Base-by-base conservation (phyloP, 2,329 filamentous ascomycete genomes). In the Pyricularia sp. region DNA sequence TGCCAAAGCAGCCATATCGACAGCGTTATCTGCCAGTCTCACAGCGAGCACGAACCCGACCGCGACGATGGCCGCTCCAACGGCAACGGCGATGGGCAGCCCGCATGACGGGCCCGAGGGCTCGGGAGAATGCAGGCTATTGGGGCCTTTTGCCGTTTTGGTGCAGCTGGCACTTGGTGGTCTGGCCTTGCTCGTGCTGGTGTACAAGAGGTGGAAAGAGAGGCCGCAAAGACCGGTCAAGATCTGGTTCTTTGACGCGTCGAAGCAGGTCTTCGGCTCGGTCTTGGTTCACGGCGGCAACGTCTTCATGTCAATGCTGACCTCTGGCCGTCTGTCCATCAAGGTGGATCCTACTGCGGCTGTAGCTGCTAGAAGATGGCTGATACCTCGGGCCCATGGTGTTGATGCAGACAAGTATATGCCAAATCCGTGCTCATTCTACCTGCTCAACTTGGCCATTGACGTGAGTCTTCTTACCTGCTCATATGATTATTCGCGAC, bases 231-330 rank as follows among this genome's bases (percentile, higher is more conserved):
- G 94, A 65, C 93, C 93, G 0, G 73, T 97, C 72, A 96, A 96
- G 82, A 92, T 99, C 69, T 99, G 94, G 93, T 93, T 90, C 75
- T 99, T 97, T 75, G 94, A 99, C 73, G 94, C 88, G 28, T 96
- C 91, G 35, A 99, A 99, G 80, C 94, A 99, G 79, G 91, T 99
- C 64, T 90, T 97, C 72, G 94, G 94, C 26, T 96, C 92, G 33
- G 88, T 92, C 60, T 82, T 99, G 74, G 86, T 97, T 40, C 94
- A 99, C 77, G 82, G 93, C 60, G 90, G 93, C 70, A 99, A 99
- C 73, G 82, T 99, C 64, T 86, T 96, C 75, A 96, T 99, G 89
- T 96, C 91, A 61, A 91, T 97, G 90, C 83, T 99, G 70, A 96
- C 91, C 0, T 93, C 90, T 65, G 93, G 92, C 3, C 87, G 90